Percentiles rank a stretch among this genome's conserved stretches.
phyloP scores from a whole-genome alignment of 768 basidiomycete genomes.

The Hericium rajendrae region DNA sequence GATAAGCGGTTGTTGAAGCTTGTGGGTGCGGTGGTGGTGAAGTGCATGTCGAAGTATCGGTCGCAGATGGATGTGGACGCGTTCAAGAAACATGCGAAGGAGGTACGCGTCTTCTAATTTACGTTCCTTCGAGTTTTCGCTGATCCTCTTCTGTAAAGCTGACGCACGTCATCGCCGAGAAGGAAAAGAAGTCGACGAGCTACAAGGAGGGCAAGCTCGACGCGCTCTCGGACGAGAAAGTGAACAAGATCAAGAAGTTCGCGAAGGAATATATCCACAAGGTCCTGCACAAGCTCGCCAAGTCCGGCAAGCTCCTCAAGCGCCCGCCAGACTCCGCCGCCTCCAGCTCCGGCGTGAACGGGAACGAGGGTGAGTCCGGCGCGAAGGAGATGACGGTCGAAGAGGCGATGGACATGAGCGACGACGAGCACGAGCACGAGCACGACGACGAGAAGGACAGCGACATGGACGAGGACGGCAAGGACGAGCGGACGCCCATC shows the following conservation, averaged over 20 bases:
- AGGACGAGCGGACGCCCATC: constrained; percentile 9
- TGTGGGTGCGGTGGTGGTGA: constrained; percentile 85
- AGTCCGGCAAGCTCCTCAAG: constrained; percentile 20
- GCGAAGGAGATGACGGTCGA: constrained; percentile 18
- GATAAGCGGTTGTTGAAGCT: constrained; percentile 80
- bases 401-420: constrained; percentile 19
- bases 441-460: constrained; percentile 10
- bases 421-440: constrained; percentile 10
- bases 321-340: constrained; percentile 10
- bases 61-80: constrained; percentile 63
- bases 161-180: constrained; percentile 79
- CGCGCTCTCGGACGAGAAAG: constrained; percentile 76
- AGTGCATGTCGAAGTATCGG: constrained; percentile 84
- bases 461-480: constrained; percentile 5
- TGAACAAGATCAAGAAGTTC: constrained; percentile 84
- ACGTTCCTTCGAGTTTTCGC: neutral
- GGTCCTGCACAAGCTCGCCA: constrained; percentile 59
- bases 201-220: constrained; percentile 67
- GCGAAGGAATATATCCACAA: constrained; percentile 86
- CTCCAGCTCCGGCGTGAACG: constrained; percentile 4
- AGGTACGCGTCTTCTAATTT: too few species aligned
- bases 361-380: constrained; percentile 17
- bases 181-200: constrained; percentile 85
- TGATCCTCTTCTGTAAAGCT: constrained; percentile 38
- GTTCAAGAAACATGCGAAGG: constrained; percentile 94